phyloP scores from a whole-genome alignment of 805 yeast species.

The Priceomyces haplophilus region DNA sequence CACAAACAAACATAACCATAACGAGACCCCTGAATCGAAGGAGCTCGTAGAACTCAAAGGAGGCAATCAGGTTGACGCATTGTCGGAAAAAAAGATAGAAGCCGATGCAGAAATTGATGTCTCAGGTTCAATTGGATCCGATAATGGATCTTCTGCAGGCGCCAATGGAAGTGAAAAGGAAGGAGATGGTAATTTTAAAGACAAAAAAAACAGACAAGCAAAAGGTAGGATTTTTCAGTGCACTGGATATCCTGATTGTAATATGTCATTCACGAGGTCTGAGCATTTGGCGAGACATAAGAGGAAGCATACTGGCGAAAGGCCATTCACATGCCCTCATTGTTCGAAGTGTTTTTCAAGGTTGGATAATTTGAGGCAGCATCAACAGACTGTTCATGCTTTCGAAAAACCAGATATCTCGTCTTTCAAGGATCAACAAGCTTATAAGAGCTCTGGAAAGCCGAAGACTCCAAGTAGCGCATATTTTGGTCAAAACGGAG shows the following conservation, averaged over 20 bases:
- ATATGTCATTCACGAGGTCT: conserved; percentile 84
- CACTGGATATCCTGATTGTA: conserved; percentile 80
- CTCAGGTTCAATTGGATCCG: background rate
- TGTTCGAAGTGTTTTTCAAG: conserved; percentile 78
- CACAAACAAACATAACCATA: background rate
- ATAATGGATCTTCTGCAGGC: background rate
- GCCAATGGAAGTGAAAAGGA: background rate
- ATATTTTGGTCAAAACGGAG: conserved; percentile 5
- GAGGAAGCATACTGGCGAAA: conserved; percentile 90
- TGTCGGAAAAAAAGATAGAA: background rate
- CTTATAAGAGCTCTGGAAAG: background rate
- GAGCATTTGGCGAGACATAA: conserved; percentile 93
- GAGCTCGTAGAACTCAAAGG: background rate
- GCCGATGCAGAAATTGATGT: background rate
- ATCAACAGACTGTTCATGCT: conserved; percentile 69
- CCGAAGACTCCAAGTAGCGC: conserved; percentile 12
- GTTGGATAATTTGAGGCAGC: conserved; percentile 86
- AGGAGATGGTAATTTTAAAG: background rate
- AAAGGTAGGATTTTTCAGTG: conserved; percentile 78
- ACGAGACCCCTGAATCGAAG: background rate
- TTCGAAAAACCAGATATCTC: conserved; percentile 24
- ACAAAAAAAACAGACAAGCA: conserved; percentile 23
- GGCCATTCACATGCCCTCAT: conserved; percentile 86
- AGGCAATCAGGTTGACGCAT: background rate
- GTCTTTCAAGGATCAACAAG: conserved; percentile 2